These are phyloP conservation scores for Phascolomyces articulosus DNA, from an alignment of 371 early-diverging fungal genomes.

Conservation along the genomic window DNA sequence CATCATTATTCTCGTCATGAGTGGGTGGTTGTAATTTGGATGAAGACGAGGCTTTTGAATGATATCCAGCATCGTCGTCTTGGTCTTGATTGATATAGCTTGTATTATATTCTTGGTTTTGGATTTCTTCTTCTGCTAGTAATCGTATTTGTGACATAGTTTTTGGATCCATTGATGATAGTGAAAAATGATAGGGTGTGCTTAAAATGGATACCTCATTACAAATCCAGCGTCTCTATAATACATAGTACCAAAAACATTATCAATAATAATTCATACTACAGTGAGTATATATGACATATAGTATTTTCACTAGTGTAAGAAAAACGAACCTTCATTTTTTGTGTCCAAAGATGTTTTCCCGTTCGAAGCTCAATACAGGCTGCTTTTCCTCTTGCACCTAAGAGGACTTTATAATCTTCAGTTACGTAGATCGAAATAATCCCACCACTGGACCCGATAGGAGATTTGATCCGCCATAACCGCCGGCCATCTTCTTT, in stretches of 20 bases:
- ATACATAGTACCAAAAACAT: too few species aligned
- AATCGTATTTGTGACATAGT: background rate
- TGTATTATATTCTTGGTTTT: background rate
- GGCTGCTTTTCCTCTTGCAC: constrained; percentile 3
- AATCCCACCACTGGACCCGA: background rate
- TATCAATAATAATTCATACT: too few species aligned
- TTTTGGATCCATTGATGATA: background rate
- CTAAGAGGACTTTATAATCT: constrained; percentile 2
- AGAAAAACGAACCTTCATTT: constrained; percentile 4
- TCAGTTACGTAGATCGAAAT: constrained; percentile 5
- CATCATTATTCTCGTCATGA: background rate
- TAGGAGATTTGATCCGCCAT: constrained; percentile 8
- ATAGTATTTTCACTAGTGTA: too few species aligned
- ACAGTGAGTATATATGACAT: too few species aligned
- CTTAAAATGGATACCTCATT: constrained; percentile 7
- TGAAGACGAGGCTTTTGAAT: background rate
- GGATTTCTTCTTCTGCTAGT: background rate
- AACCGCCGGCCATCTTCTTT: background rate
- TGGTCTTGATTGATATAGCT: background rate
- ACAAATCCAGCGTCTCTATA: constrained; percentile 13
- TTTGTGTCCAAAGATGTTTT: constrained; percentile 9
- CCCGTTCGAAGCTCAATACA: constrained; percentile 7
- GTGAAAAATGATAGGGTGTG: background rate
- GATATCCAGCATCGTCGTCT: background rate
- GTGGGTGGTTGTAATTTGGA: background rate